Percentiles rank a stretch among this genome's conserved stretches.
These are phyloP conservation scores for Proliferodiscus dingleyae DNA, from an alignment of 2,329 filamentous ascomycete genomes.

Conservation along the genomic window DNA sequence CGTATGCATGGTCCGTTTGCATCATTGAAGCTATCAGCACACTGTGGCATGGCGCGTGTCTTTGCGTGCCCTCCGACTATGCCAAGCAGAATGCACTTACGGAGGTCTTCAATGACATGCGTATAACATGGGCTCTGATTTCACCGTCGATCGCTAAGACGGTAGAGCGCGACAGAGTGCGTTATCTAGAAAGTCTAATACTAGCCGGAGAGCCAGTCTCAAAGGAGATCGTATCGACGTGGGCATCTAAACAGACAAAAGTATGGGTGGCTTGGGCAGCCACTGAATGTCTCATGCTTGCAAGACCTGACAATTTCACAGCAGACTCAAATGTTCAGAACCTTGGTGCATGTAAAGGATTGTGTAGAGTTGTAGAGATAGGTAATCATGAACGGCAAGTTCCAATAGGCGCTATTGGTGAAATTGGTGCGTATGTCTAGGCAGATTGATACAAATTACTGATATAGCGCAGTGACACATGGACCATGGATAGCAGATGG, in stretches of 20 bases:
- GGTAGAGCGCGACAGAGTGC: neutral
- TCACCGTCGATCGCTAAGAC: neutral
- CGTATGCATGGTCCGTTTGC: neutral
- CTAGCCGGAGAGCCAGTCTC: neutral
- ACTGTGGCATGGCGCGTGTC: neutral
- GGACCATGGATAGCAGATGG: slow-evolving; percentile 55
- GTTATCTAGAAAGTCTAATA: neutral
- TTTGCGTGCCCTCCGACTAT: neutral
- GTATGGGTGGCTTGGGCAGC: no score
- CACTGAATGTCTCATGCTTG: no score
- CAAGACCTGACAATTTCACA: no score
- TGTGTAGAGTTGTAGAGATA: neutral
- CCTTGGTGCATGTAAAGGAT: no score
- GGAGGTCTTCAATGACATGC: neutral
- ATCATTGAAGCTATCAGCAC: neutral
- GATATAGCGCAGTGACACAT: no score
- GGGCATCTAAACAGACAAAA: no score
- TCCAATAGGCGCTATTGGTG: slow-evolving; percentile 19
- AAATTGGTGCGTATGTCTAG: no score
- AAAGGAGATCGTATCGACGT: neutral
- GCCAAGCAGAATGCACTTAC: neutral
- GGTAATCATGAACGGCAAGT: slow-evolving; percentile 30
- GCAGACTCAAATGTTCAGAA: no score
- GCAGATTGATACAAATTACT: no score
- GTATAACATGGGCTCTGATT: neutral